phyloP scores from a whole-genome alignment of 352 stramenopile genomes.

The Globisporangium nagaii region DNA sequence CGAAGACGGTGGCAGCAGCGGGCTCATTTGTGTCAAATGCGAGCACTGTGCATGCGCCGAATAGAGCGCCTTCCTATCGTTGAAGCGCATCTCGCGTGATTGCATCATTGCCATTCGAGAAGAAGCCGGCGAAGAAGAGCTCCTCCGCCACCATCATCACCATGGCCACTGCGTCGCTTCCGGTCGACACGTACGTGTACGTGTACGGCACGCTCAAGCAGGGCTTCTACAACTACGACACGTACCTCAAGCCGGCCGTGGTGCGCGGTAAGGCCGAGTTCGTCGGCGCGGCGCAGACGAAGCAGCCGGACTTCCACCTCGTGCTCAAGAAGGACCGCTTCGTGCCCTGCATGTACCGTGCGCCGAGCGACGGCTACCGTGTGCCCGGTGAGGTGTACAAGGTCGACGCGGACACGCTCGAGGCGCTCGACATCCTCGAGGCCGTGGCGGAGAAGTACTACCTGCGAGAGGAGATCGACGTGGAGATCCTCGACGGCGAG shows the following conservation, averaged over 20 bases:
- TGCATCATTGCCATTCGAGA: neutral
- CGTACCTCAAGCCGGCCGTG: constrained; percentile 52
- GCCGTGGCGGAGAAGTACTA: constrained; percentile 66
- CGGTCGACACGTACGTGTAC: constrained; percentile 49
- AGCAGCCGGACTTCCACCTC: constrained; percentile 40
- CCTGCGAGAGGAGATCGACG: constrained; percentile 49
- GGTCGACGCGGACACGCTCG: constrained; percentile 47
- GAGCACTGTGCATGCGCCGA: too few species aligned
- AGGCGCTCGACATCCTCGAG: constrained; percentile 71
- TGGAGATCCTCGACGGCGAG: constrained; percentile 41
- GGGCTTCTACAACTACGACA: constrained; percentile 62
- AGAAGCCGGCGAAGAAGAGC: too few species aligned
- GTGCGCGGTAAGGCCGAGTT: constrained; percentile 44
- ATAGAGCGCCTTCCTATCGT: too few species aligned
- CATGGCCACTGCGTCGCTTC: neutral
- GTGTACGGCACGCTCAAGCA: constrained; percentile 82
- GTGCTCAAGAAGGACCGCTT: constrained; percentile 55
- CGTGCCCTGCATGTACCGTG: constrained; percentile 63
- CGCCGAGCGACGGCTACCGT: constrained; percentile 29
- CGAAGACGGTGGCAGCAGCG: neutral
- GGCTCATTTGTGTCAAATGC: neutral
- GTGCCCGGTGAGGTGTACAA: constrained; percentile 58
- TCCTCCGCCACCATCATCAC: neutral
- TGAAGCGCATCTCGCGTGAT: neutral
- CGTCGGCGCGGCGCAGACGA: constrained; percentile 33